Base-by-base conservation (phyloP, 2,329 filamentous ascomycete species). In the Colletotrichum agaves region DNA sequence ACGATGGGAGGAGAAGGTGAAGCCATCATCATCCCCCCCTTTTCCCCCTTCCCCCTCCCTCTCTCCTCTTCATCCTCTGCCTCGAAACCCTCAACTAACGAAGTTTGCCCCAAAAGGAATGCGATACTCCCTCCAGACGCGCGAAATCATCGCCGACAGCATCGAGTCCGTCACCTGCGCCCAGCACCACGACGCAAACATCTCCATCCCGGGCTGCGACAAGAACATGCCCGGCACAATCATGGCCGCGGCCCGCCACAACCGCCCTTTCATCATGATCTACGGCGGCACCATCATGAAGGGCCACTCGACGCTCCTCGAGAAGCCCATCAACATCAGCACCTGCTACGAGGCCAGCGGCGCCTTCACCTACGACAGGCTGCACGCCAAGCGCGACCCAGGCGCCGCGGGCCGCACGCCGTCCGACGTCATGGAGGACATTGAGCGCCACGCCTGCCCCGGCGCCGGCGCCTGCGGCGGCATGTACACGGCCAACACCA, bases 181-280 rank as follows among this genome's bases (percentile, higher is more conserved):
- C 5, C 94, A 98, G 77, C 91, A 92, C 73, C 93, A 98, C 79
- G 95, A 98, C 77, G 95, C 94, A 66, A 97, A 94, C 78, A 94
- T 98, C 77, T 90, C 93, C 33, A 95, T 98, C 73, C 94, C 95
- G 0, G 94, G 94, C 11, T 98, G 94, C 78, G 94, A 98, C 82
- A 98, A 98, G 87, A 98, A 98, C 79, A 98, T 98, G 95, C 94
- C 94, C 0, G 94, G 94, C 71, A 91, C 93, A 15, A 85, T 96
- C 70, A 97, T 97, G 90, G 94, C 92, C 0, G 94, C 96, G 75
- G 93, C 93, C 13, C 88, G 95, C 64, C 93, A 97, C 80, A 98
- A 98, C 80, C 88, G 95, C 10, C 95, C 95, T 4, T 96, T 93
- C 53, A 84, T 98, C 76, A 97, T 98, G 94, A 91, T 98, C 67